Evolutionary conservation across 2,329 filamentous ascomycete genomes (phyloP).

Genomic region (Diaporthe sp.): DNA sequence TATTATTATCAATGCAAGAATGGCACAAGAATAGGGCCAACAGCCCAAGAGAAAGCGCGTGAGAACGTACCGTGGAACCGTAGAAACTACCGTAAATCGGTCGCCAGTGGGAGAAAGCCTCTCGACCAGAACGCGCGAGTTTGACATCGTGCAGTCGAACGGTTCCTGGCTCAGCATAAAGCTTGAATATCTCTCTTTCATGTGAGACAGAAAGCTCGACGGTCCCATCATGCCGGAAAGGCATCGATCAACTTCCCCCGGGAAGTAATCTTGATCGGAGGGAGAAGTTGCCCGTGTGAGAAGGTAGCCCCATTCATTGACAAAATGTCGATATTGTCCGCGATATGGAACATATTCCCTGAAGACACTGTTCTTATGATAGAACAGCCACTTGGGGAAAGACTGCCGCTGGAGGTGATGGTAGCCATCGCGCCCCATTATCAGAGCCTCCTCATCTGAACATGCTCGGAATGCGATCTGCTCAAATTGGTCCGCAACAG

Average conservation of each 20-base stretch:
- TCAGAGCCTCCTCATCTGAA: neutral
- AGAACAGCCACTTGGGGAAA: neutral
- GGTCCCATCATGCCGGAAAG: neutral
- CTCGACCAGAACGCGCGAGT: neutral
- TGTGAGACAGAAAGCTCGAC: neutral
- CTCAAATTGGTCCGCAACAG: neutral
- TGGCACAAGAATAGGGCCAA: fast-evolving
- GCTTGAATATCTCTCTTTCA: neutral
- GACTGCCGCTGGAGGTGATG: neutral
- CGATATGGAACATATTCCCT: neutral
- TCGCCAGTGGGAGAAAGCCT: neutral
- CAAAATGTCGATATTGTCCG: neutral
- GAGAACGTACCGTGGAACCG: neutral
- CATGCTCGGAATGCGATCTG: neutral
- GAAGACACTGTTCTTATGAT: neutral
- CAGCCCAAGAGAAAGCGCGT: neutral
- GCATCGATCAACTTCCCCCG: neutral
- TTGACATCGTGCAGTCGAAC: neutral
- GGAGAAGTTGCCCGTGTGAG: neutral
- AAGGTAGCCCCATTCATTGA: neutral
- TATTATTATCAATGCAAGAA: neutral
- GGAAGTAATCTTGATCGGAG: neutral
- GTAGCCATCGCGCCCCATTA: neutral
- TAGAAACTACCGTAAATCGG: neutral
- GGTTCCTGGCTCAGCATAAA: neutral